phyloP scores from a whole-genome alignment of 495 filamentous ascomycete genomes.

The Chaetomidium leptoderma region DNA sequence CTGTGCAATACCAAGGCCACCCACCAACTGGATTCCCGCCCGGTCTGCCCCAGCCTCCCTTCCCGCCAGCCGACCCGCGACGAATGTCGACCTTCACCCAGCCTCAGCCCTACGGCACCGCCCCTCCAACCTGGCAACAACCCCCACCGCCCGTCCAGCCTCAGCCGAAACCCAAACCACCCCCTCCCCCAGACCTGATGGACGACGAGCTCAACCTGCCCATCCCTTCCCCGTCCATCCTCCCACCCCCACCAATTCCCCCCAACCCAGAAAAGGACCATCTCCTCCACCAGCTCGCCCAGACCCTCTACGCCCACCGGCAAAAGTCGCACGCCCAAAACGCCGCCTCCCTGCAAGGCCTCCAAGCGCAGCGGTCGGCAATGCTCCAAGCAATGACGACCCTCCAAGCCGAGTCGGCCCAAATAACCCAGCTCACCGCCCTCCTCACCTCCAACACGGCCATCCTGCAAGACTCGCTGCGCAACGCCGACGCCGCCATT shows the following conservation, averaged over 20 bases:
- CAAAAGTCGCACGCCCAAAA: conserved; percentile 61
- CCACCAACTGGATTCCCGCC: conserved; percentile 32
- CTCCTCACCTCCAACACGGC: conserved; percentile 71
- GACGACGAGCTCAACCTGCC: conserved; percentile 62
- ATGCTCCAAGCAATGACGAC: conserved; percentile 61
- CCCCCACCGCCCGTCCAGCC: conserved; percentile 18
- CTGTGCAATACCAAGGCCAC: conserved; percentile 32
- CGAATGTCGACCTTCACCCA: conserved; percentile 29
- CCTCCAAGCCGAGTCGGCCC: conserved; percentile 66
- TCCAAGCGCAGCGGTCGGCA: conserved; percentile 74
- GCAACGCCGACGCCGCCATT: conserved; percentile 75
- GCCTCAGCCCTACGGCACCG: conserved; percentile 23
- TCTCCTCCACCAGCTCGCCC: conserved; percentile 71
- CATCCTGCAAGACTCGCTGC: conserved; percentile 70
- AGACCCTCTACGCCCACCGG: conserved; percentile 61
- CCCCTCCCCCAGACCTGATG: conserved; percentile 63
- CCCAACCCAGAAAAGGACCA: conserved; percentile 96
- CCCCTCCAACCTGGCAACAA: conserved; percentile 27
- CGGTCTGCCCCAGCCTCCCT: conserved; percentile 18
- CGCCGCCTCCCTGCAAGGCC: conserved; percentile 63
- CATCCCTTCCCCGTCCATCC: conserved; percentile 52
- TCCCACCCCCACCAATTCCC: conserved; percentile 75
- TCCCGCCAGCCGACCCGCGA: conserved; percentile 27
- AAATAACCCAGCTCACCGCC: conserved; percentile 62
- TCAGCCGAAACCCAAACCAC: conserved; percentile 40